Base-by-base conservation (phyloP, 148 eudicot genomes). In the Talinum fruticosum region DNA sequence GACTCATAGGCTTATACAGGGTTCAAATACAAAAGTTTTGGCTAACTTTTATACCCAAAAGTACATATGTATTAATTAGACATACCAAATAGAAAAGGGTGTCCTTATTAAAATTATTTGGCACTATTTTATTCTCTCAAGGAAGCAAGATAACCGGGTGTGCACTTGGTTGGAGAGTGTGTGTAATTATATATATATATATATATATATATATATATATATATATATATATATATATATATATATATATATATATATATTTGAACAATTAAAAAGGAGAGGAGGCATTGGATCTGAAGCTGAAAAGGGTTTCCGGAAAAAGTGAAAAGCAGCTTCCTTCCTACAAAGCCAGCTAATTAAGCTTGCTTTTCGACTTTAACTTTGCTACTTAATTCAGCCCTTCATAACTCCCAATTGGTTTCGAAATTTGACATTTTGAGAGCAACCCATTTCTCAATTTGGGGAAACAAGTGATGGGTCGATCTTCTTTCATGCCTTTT, bases 281-380 rank as follows among this genome's bases (percentile, higher is more conserved):
- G n/a, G 23, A 2, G 5, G 15, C 57, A 4, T 51, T 51, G 57
- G 57, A 51, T 51, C 57, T 51, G 57, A 51, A 51, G 57, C 57
- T 51, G 57, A 51, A 3, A 2, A 6, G 47, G 57, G 57, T 18
- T 18, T 15, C 0, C 23, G n/a, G 57, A 4, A 18, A 51, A 51
- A 51, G 57, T 51, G 57, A 51, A 51, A 51, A 51, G 57, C 57
- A 51, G 57, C 57, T 51, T 51, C 57, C 57, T 51, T n/a, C n/a
- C n/a, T n/a, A n/a, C n/a, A n/a, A n/a, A n/a, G n/a, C n/a, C n/a
- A n/a, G n/a, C n/a, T n/a, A n/a, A n/a, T n/a, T n/a, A n/a, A n/a
- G n/a, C n/a, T n/a, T n/a, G n/a, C n/a, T n/a, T n/a, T n/a, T n/a
- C n/a, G n/a, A 16, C 57, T 51, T 51, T 51, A 51, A 18, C 57